Base-by-base conservation (phyloP, 345 rosid genomes). In the Dimocarpus longan region DNA sequence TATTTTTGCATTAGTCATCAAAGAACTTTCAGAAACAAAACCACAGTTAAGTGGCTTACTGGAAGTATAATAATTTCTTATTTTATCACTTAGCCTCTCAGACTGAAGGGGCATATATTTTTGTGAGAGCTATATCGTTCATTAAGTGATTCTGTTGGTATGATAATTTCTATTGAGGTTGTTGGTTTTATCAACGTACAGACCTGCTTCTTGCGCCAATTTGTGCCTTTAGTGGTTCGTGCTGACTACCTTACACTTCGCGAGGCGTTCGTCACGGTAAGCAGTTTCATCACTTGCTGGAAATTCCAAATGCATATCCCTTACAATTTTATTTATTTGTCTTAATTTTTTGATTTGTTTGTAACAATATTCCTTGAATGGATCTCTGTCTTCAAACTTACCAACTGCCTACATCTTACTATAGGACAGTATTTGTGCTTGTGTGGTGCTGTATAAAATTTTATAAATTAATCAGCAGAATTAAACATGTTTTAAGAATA, bases 181-280 rank as follows among this genome's bases (percentile, higher is more conserved):
- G 44, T 13, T 76, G 64, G 16, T 80, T 79, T 75, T 59, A 6
- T 84, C 69, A 64, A 80, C 68, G 57, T 81, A 88, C 91, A 95
- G 98, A 92, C 88, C 69, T 95, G 99, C 84, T 93, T 92, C 89
- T 91, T 95, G 79, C 85, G 93, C 59, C 98, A 95, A 82, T 95
- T 95, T 71, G 97, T 93, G 71, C 83, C 50, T 44, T 91, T 98
- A 19, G 97, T 95, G 75, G 96, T 84, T 82, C 97, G 90, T 76
- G 85, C 88, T 62, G 98, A 95, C 82, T 95, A 93, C 84, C 90
- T 95, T 66, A 87, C 95, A 63, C 95, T 95, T 24, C 93, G 98
- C 39, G 89, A 90, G 42, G 97, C 93, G 82, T 95, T 95, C 88
- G 91, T 93, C 78, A 63, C 73, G 90, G 98, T 95, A 88, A 32